Base-by-base conservation (phyloP, 352 stramenopile species). In the Phytophthora aleatoria region DNA sequence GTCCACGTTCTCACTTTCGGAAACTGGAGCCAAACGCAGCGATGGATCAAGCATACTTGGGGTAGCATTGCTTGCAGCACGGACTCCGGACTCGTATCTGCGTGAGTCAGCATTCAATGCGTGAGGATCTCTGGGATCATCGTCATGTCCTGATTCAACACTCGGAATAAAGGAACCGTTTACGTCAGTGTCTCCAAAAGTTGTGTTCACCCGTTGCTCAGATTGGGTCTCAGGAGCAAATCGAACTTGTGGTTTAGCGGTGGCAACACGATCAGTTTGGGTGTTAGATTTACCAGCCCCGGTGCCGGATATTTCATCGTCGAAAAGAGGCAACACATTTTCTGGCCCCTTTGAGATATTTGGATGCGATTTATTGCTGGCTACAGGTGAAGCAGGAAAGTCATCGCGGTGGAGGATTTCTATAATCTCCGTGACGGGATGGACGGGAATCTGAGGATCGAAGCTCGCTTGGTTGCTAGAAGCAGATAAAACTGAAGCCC, bases 241-340 rank as follows among this genome's bases (percentile, higher is more conserved):
- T n/a, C 20, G 10, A 31, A 30, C 24, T 2, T 26, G n/a, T n/a
- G 12, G n/a, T 20, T 31, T 6, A 30, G 38, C 5, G 30, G n/a
- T 35, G 20, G 10, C 3, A 41, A 36, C 12, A 27, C 11, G 9
- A 24, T 57, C n/a, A 13, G 44, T 42, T 8, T 35, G 4, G 5
- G 27, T 24, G 30, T 0, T 53, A 7, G 3, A n/a, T 27, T 42
- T 35, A 38, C 5, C 43, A 50, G 13, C 28, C 11, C 15, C 13
- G 3, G 12, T 20, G 1, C 9, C 31, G 27, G 24, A 4, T 28
- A 33, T 9, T 4, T 64, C 56, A 16, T 55, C 36, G 26, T 74
- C 67, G 24, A 71, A 74, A 15, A 74, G 63, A 26, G 67, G 67
- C 5, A 74, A 36, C 41, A 58, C 44, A 8, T 58, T 68, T 44